These are phyloP conservation scores for Bryoglossum gracile DNA, from an alignment of 495 filamentous ascomycete genomes.

Conservation along the genomic window DNA sequence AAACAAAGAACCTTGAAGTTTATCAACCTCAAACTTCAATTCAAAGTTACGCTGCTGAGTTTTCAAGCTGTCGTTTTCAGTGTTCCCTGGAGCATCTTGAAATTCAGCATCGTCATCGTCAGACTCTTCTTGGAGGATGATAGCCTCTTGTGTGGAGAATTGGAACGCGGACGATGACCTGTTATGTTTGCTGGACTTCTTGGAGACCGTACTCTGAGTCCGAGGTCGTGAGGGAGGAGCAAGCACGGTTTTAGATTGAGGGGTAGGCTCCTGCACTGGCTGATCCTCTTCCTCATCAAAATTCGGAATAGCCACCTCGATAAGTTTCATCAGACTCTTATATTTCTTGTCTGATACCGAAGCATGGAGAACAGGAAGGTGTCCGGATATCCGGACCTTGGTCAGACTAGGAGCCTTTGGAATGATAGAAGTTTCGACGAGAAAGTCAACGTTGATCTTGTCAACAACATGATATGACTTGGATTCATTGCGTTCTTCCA, in stretches of 20 bases:
- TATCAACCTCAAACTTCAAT: slow-evolving; percentile 91
- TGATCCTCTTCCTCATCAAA: slow-evolving; percentile 53
- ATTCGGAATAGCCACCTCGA: slow-evolving; percentile 90
- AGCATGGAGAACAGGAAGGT: slow-evolving; percentile 86
- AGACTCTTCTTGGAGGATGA: slow-evolving; percentile 66
- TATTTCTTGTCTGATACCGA: slow-evolving; percentile 92
- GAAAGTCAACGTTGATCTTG: slow-evolving; percentile 93
- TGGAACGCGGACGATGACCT: slow-evolving; percentile 51
- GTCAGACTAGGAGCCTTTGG: slow-evolving; percentile 93
- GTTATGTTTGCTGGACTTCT: slow-evolving; percentile 10
- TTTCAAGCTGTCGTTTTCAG: slow-evolving; percentile 53
- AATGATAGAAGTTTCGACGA: slow-evolving; percentile 84
- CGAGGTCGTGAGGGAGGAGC: slow-evolving; percentile 14
- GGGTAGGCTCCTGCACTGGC: not conserved
- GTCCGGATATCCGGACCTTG: slow-evolving; percentile 81
- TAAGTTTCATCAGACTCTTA: slow-evolving; percentile 89
- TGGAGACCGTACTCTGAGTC: slow-evolving; percentile 16
- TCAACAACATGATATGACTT: slow-evolving; percentile 87
- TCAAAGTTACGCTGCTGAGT: slow-evolving; percentile 85
- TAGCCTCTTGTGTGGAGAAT: slow-evolving; percentile 60
- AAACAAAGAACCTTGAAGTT: slow-evolving; percentile 84
- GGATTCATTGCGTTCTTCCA: slow-evolving; percentile 58
- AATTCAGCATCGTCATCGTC: slow-evolving; percentile 57
- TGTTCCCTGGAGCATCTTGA: slow-evolving; percentile 54
- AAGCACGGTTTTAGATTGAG: not conserved